A percentile compares a stretch with the other conserved stretches of the same genome.
Conservation (phyloP, 257 asterid species). For the Petunia secreta region DNA sequence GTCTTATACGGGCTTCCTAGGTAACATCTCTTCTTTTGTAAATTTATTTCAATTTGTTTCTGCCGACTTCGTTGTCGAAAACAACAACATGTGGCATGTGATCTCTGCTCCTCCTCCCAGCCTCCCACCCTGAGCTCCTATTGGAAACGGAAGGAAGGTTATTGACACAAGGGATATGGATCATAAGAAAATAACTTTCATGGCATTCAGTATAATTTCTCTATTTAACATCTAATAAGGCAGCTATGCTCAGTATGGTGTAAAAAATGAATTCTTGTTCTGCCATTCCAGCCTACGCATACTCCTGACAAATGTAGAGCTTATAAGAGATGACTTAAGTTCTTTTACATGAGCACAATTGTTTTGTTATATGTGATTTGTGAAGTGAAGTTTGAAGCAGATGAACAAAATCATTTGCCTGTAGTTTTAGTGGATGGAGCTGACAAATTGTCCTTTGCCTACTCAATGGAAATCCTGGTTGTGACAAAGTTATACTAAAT, state of each 20-base stretch:
- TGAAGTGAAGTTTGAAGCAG: constrained; percentile 81
- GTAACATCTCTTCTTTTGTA: constrained; percentile 35
- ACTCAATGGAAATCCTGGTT: not conserved
- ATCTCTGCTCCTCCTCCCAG: not conserved
- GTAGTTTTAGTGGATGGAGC: not conserved
- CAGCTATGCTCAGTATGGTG: not conserved
- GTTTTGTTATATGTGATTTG: constrained; percentile 48
- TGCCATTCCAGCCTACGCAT: not conserved
- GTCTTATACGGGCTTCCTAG: constrained; percentile 95
- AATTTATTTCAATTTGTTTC: not conserved
- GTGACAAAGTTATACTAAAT: not conserved
- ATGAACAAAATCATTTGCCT: constrained; percentile 32
- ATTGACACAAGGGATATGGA: not conserved
- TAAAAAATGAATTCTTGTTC: not conserved
- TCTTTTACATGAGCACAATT: not conserved
- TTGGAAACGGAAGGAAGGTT: not conserved
- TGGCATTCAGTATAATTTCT: not conserved
- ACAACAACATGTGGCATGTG: not conserved
- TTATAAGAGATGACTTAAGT: not conserved
- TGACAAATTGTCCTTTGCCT: not conserved
- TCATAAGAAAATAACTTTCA: not conserved
- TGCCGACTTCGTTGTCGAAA: not conserved
- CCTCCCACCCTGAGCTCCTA: not conserved
- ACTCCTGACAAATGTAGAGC: not conserved
- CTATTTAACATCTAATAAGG: not conserved